Percentiles rank a stretch among this genome's conserved stretches.
phyloP scores from a whole-genome alignment of 345 rosid genomes.

The Syzygium jambos region DNA sequence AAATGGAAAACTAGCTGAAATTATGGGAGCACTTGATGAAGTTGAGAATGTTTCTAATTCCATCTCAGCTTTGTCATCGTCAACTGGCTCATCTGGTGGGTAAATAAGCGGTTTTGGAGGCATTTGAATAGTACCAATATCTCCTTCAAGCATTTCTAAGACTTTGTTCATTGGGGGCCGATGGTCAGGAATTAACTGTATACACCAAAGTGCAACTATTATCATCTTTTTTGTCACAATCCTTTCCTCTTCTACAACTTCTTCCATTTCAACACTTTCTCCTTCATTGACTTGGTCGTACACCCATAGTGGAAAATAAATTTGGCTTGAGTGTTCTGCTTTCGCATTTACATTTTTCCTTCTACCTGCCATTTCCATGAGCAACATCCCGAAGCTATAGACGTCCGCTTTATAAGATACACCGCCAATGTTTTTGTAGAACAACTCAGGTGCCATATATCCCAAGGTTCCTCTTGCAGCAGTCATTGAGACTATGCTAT shows the following conservation, averaged over 20 bases:
- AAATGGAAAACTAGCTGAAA: neutral
- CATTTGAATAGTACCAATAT: neutral
- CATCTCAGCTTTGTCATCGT: neutral
- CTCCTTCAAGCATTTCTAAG: neutral
- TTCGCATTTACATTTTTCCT: neutral
- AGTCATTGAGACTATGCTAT: neutral
- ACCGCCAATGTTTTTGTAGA: neutral
- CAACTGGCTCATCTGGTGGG: neutral
- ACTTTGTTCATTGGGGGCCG: accelerated
- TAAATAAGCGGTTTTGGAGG: neutral
- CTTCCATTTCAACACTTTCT: neutral
- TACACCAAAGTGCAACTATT: neutral
- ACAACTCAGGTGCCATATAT: neutral
- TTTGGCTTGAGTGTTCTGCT: neutral
- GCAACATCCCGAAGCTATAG: neutral
- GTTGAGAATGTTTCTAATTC: neutral
- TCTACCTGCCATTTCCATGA: neutral
- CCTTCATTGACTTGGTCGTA: neutral
- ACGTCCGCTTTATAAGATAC: neutral
- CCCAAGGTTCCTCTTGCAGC: neutral
- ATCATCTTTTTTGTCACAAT: neutral
- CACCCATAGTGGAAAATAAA: neutral
- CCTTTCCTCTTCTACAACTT: neutral
- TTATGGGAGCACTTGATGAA: neutral
- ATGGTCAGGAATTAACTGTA: accelerated